phyloP scores from a whole-genome alignment of 192 early-diverging fungal species.

The Linnemannia hyalina region DNA sequence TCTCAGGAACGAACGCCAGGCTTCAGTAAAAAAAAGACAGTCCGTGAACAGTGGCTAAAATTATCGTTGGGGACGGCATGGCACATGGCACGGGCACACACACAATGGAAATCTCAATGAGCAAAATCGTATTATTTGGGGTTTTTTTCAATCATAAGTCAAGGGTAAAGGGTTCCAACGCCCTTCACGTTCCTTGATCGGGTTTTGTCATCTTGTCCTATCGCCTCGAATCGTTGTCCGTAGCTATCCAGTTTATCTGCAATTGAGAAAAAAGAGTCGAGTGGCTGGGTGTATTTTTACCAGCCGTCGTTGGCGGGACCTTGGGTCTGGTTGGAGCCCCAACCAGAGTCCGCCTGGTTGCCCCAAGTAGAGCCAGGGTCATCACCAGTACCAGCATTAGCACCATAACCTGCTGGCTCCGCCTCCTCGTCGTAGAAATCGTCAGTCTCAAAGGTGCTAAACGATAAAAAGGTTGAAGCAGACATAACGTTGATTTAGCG shows the following conservation, averaged over 20 bases:
- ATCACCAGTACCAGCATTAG: background rate
- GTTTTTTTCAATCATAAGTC: too few relatives aligned
- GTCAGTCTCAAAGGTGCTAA: conserved; percentile 33
- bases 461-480: background rate
- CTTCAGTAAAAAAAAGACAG: background rate
- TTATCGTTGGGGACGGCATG: background rate
- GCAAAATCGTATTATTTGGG: background rate
- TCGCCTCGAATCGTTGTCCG: background rate
- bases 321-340: background rate
- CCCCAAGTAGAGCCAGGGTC: background rate
- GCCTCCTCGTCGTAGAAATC: conserved; percentile 19
- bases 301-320: background rate
- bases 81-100: background rate
- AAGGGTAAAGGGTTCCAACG: background rate
- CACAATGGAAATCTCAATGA: too few relatives aligned
- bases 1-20: background rate
- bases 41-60: background rate
- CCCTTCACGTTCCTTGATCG: background rate
- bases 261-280: background rate
- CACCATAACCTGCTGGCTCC: background rate
- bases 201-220: background rate
- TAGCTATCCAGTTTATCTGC: background rate
- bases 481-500: background rate
- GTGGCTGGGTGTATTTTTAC: background rate
- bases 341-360: background rate